These are phyloP conservation scores for Fusarium phyllophilum DNA, from an alignment of 2,329 filamentous ascomycete species.

Conservation along the genomic window DNA sequence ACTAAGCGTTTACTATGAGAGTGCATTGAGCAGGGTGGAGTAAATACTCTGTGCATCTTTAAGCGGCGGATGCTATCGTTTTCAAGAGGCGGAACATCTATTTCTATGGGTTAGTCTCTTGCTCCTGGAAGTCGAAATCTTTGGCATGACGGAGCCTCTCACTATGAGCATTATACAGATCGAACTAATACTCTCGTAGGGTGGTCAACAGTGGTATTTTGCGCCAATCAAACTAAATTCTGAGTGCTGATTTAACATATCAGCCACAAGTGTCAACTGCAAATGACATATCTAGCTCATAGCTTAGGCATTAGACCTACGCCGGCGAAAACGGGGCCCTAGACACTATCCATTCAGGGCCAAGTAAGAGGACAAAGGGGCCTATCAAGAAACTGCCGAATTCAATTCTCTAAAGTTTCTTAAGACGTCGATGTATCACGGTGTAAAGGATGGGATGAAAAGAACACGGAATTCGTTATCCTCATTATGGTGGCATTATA, in stretches of 20 bases:
- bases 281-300: no score
- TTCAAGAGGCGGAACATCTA: not conserved
- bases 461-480: not conserved
- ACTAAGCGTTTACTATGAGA: no score
- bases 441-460: not conserved
- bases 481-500: not conserved
- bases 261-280: no score
- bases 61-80: not conserved
- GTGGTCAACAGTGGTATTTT: fast-evolving
- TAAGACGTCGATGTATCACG: not conserved
- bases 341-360: not conserved
- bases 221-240: not conserved
- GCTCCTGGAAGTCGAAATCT: fast-evolving
- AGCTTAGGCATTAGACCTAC: no score
- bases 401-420: not conserved
- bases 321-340: no score
- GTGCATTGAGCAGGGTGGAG: no score
- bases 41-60: no score
- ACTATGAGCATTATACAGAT: not conserved
- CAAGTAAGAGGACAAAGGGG: not conserved
- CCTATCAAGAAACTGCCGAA: not conserved
- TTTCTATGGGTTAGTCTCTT: not conserved
- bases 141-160: not conserved
- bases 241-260: no score
- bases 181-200: fast-evolving